Evolutionary conservation across 1,284 basidiomycete species (phyloP).

Genomic region (Puccinia brachypodii): DNA sequence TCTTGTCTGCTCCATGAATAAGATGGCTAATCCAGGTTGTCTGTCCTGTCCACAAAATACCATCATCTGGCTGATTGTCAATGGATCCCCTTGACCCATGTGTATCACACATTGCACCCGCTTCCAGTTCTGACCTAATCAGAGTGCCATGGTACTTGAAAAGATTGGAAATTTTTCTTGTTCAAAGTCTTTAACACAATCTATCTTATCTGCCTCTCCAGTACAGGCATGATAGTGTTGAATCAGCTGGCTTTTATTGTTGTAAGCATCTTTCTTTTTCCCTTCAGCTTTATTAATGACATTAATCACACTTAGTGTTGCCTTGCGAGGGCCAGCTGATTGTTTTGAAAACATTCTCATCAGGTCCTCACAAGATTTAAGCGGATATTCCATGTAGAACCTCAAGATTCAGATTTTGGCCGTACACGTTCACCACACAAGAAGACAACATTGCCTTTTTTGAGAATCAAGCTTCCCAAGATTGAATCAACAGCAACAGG

Average conservation of each 20-base stretch:
- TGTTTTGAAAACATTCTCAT: background rate
- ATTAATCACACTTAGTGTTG: background rate
- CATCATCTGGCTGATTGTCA: conserved; percentile 9
- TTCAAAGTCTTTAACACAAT: background rate
- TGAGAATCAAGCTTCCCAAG: background rate
- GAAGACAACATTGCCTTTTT: background rate
- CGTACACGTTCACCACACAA: background rate
- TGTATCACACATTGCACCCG: background rate
- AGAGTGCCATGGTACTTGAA: background rate
- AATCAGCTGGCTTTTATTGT: background rate
- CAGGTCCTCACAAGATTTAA: background rate
- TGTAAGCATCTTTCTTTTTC: background rate
- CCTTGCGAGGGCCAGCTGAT: background rate
- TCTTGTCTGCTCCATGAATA: background rate
- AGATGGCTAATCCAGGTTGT: background rate
- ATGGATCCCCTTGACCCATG: conserved; percentile 8
- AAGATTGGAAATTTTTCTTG: background rate
- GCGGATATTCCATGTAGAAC: background rate
- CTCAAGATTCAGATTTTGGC: background rate
- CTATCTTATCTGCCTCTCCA: background rate
- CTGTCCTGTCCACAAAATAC: background rate
- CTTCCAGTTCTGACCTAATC: conserved; percentile 21
- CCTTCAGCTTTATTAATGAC: background rate
- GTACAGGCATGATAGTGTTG: background rate
- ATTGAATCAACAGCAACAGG: background rate